Evolutionary conservation across 352 stramenopile genomes (phyloP), one percentile per base, ranked within the genome.

Genomic region (Phytophthora litchii): DNA sequence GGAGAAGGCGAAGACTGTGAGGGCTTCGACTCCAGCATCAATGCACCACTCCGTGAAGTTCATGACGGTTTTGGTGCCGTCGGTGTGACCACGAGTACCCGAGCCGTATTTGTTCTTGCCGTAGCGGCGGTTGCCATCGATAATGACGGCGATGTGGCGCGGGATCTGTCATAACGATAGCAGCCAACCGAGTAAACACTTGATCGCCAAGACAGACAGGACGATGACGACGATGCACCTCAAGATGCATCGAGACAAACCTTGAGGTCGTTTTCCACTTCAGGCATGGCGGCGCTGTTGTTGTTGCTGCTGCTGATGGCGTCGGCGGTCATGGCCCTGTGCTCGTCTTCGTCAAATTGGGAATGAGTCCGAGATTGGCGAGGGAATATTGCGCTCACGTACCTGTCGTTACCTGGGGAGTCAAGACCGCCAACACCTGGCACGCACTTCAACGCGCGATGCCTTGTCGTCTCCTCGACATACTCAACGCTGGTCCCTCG

Each of bases 41-140:
- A 98, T 92, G 65, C 96, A 99, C 97, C 96, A 99, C 53, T 98
- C 91, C 16, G 91, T 89, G 72, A 99, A 98, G 36, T 96, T 79
- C 23, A 97, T 92, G n/a, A 99, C 76, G 53, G 91, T 98, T 74
- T 95, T 95, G 56, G 89, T 97, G 32, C 96, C 97, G 57, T 98
- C 95, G 60, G 80, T 91, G 67, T 99, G 97, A 20, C 97, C 97
- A 49, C 84, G 74, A 27, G 89, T 72, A 12, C 83, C 80, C 8
- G 83, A 69, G 27, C 83, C 86, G 64, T 94, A 93, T 40, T 84
- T 92, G 19, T 72, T 75, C 52, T 91, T 93, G 13, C 95, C 94
- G 75, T 96, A 98, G 56, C 96, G 90, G 19, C 92, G 92, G 68
- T 99, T 99, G 45, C 96, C 96, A 65, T 99, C 96, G 71, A 98